Conservation (phyloP, 2,329 filamentous ascomycete species). For the Neocatenulostroma microsporum region DNA sequence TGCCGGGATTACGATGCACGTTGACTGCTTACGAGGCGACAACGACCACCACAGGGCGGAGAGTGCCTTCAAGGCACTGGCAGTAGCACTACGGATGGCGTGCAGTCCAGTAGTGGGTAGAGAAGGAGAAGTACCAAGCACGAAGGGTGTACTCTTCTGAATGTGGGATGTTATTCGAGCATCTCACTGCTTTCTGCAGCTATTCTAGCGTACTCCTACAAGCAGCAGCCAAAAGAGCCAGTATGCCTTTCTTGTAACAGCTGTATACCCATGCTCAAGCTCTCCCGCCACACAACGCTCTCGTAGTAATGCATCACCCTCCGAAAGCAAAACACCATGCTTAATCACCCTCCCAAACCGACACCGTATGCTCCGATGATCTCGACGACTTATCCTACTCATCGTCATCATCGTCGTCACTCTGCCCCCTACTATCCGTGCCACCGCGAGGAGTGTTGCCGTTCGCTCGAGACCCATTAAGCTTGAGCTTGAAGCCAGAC, state of each 20-base stretch:
- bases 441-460: constrained; percentile 30
- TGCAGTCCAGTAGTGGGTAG: constrained; percentile 66
- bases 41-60: constrained; percentile 97
- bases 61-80: constrained; percentile 94
- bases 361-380: background rate
- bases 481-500: constrained; percentile 59
- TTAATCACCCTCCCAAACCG: background rate
- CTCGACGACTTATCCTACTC: background rate
- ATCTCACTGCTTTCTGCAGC: background rate
- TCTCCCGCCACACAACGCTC: background rate
- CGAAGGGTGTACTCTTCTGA: constrained; percentile 73
- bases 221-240: background rate
- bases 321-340: background rate
- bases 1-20: constrained; percentile 85
- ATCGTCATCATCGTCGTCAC: constrained; percentile 43
- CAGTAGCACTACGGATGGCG: constrained; percentile 73
- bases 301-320: constrained; percentile 2
- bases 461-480: constrained; percentile 37
- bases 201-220: constrained; percentile 8
- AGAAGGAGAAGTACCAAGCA: constrained; percentile 90
- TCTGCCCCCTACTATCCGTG: constrained; percentile 40
- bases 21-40: constrained; percentile 79
- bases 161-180: background rate
- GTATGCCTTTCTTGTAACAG: no score
- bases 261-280: no score